Conservation (phyloP, 371 early-diverging fungal species). For the Apophysomyces sp. region DNA sequence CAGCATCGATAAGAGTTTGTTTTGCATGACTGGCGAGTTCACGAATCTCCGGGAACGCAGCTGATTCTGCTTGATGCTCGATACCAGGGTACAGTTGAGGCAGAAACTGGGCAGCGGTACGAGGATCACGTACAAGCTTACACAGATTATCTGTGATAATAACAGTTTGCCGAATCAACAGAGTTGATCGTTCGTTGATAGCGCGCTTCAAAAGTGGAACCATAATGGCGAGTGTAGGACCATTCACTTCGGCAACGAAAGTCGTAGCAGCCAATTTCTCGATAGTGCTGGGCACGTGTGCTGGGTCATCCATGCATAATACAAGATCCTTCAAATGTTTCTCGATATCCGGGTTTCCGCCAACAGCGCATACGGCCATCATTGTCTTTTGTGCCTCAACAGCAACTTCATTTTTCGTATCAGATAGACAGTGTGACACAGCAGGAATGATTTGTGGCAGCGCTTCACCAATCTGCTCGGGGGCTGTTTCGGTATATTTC, state of each 20-base stretch:
- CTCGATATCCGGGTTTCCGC: constrained; percentile 77
- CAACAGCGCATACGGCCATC: constrained; percentile 67
- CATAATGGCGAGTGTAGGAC: constrained; percentile 79
- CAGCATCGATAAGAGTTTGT: constrained; percentile 57
- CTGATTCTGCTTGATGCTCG: constrained; percentile 59
- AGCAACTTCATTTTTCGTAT: constrained; percentile 73
- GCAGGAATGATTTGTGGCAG: constrained; percentile 73
- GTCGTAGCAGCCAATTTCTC: constrained; percentile 77
- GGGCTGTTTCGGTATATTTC: constrained; percentile 55
- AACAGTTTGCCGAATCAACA: constrained; percentile 57
- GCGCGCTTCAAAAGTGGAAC: constrained; percentile 67
- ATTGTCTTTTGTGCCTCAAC: constrained; percentile 50
- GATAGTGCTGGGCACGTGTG: constrained; percentile 63
- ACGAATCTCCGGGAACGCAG: constrained; percentile 64
- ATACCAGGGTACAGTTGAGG: constrained; percentile 70
- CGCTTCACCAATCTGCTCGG: constrained; percentile 63
- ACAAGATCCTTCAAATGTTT: constrained; percentile 68
- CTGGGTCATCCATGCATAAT: constrained; percentile 75
- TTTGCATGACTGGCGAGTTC: constrained; percentile 58
- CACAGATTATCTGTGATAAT: constrained; percentile 64
- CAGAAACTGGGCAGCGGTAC: constrained; percentile 62
- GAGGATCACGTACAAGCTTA: constrained; percentile 63
- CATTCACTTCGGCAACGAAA: constrained; percentile 79
- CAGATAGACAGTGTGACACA: constrained; percentile 70
- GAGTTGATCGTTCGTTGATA: constrained; percentile 58